Conservation (phyloP, 257 asterid genomes). For the Solanum sejunctum region DNA sequence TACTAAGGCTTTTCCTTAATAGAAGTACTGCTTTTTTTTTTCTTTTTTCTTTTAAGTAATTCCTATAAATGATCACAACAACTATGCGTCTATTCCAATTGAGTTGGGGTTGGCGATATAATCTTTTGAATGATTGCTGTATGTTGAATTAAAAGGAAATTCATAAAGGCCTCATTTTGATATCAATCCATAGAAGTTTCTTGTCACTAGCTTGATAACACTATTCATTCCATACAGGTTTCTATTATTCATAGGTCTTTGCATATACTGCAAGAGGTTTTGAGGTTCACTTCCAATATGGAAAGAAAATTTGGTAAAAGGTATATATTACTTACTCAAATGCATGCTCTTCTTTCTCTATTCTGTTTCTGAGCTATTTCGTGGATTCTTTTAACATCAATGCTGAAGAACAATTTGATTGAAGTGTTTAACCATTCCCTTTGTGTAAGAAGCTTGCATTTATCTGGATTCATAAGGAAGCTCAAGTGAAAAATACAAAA, state of each 20-base stretch:
- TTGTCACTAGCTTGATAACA: background rate
- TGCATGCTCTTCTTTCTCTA: background rate
- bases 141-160: background rate
- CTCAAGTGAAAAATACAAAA: background rate
- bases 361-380: background rate
- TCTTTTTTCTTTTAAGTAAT: background rate
- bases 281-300: conserved; percentile 34
- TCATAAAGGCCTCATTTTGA: background rate
- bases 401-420: background rate
- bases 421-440: background rate
- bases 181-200: background rate
- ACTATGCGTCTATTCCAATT: background rate
- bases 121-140: background rate
- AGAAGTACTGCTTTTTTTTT: background rate
- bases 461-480: background rate
- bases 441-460: background rate
- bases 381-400: background rate
- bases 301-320: conserved; percentile 31
- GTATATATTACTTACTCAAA: conserved; percentile 22
- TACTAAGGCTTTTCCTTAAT: background rate
- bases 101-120: background rate
- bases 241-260: conserved; percentile 54
- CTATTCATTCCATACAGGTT: conserved; percentile 36
- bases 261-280: conserved; percentile 45
- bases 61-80: background rate